phyloP scores from a whole-genome alignment of 352 stramenopile genomes.

The Globisporangium okanoganense region DNA sequence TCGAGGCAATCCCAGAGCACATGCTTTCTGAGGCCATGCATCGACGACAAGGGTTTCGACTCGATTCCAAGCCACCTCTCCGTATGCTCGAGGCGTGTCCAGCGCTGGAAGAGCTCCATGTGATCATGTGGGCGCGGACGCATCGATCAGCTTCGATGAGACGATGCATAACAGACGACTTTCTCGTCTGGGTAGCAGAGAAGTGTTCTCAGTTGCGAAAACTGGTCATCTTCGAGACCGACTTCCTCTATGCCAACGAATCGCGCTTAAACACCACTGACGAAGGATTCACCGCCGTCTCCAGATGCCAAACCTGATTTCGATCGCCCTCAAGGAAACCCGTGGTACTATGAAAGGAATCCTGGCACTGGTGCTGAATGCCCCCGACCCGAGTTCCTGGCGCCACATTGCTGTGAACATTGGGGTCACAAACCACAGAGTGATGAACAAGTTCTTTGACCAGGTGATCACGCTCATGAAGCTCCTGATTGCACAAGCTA shows the following conservation, averaged over 20 bases:
- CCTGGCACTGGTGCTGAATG: slow-evolving; percentile 2
- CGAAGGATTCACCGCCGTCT: background rate
- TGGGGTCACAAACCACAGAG: background rate
- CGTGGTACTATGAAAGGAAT: background rate
- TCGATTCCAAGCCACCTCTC: too few relatives aligned
- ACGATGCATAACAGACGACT: background rate
- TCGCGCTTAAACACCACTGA: background rate
- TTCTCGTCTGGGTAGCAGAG: background rate
- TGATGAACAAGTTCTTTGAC: slow-evolving; percentile 7
- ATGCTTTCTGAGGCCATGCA: too few relatives aligned
- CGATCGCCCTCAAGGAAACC: slow-evolving; percentile 11
- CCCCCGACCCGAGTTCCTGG: background rate
- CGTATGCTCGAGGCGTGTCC: slow-evolving; percentile 6
- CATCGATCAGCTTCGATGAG: too few relatives aligned
- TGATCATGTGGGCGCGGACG: too few relatives aligned
- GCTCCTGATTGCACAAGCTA: background rate
- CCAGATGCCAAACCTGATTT: background rate
- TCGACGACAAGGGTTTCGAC: too few relatives aligned
- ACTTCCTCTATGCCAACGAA: too few relatives aligned
- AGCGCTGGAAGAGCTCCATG: slow-evolving; percentile 12
- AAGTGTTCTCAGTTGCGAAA: background rate
- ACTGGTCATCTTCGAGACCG: slow-evolving; percentile 8
- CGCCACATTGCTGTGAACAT: slow-evolving; percentile 3
- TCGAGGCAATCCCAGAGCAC: too few relatives aligned
- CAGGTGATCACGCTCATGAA: slow-evolving; percentile 1